Base-by-base conservation (phyloP, 1,284 basidiomycete species). In the Moesziomyces antarcticus region DNA sequence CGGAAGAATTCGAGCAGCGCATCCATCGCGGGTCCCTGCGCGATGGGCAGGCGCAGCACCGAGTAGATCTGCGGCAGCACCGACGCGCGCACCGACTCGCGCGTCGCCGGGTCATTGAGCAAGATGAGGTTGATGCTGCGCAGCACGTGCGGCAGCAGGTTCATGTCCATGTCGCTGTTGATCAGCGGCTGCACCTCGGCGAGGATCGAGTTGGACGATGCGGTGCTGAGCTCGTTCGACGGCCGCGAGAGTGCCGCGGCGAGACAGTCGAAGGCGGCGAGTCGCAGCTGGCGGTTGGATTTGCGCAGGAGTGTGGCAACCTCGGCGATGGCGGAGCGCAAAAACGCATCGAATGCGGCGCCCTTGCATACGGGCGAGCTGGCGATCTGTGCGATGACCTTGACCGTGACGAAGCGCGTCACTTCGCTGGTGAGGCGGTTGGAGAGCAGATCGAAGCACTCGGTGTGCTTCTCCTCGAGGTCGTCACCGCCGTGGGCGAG, bases 401-500 rank as follows among this genome's bases (percentile, higher is more conserved):
- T 82, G 18, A 88, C 83, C 21, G 87, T 85, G 11, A 86, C 83
- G 18, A 85, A 78, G 30, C 87, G 85, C 1, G 87, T 87, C 41
- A 86, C 85, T 65, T 89, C 88, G 54, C 86, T 87, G 33, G 90
- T 88, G 1, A 95, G 91, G 3, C 91, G 89, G 5, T 89, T 88
- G 47, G 90, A 88, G 79, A 96, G 91, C 56, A 97, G 90, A 5
- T 88, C 89, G 47, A 88, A 82, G 25, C 83, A 83, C 5, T 80
- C 77, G 4, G 75, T 56, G 49, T 85, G 84, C 43, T 77, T 66
- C n/a, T 86, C 83, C 0, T 80, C 75, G 16, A 88, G 78, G 18
- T 89, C 86, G 53, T 94, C 93, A 0, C 92, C 91, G 11, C 93
- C 93, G 72, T 90, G 90, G 40, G 93, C 88, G 88, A 97, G 92